These are phyloP conservation scores for Nectriaceae sp. DNA, from an alignment of 2,329 filamentous ascomycete species.

Conservation along the genomic window DNA sequence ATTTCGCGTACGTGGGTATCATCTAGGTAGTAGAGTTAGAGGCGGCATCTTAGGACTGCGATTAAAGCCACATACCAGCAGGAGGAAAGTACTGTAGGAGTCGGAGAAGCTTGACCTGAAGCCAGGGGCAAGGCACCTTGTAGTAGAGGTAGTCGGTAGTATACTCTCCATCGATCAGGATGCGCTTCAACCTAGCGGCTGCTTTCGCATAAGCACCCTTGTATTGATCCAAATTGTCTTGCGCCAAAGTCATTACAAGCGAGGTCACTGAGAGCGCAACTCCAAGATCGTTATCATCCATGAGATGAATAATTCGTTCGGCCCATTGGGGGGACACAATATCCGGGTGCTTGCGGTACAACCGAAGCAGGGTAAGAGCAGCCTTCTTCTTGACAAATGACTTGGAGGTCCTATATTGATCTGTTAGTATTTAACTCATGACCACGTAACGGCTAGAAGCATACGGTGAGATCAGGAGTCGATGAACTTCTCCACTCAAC, in stretches of 20 bases:
- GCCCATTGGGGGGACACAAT: slow-evolving; percentile 98
- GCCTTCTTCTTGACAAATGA: slow-evolving; percentile 99
- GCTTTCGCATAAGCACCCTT: slow-evolving; percentile 94
- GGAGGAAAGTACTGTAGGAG: slow-evolving; percentile 95
- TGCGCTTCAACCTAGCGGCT: slow-evolving; percentile 82
- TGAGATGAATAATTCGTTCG: slow-evolving; percentile 96
- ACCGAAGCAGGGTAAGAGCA: slow-evolving; percentile 83
- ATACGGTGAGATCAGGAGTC: slow-evolving; percentile 90
- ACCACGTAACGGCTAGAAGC: slow-evolving; percentile 36
- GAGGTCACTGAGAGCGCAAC: slow-evolving; percentile 95
- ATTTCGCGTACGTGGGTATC: slow-evolving; percentile 90
- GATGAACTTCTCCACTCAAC: slow-evolving; percentile 86
- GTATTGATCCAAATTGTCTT: slow-evolving; percentile 93
- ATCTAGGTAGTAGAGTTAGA: slow-evolving; percentile 53
- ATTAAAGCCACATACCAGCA: slow-evolving; percentile 64
- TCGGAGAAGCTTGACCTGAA: slow-evolving; percentile 91
- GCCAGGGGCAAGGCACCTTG: slow-evolving; percentile 98
- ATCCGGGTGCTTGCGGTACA: slow-evolving; percentile 91
- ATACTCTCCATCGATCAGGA: slow-evolving; percentile 88
- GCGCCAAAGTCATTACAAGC: slow-evolving; percentile 88
- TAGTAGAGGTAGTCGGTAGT: slow-evolving; percentile 95
- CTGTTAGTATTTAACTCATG: slow-evolving; percentile 9
- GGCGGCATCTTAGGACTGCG: background rate
- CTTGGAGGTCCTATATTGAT: slow-evolving; percentile 63
- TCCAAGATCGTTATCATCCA: slow-evolving; percentile 94